Evolutionary conservation across 2,329 filamentous ascomycete species (phyloP).

Genomic region (Colletotrichum navitas): DNA sequence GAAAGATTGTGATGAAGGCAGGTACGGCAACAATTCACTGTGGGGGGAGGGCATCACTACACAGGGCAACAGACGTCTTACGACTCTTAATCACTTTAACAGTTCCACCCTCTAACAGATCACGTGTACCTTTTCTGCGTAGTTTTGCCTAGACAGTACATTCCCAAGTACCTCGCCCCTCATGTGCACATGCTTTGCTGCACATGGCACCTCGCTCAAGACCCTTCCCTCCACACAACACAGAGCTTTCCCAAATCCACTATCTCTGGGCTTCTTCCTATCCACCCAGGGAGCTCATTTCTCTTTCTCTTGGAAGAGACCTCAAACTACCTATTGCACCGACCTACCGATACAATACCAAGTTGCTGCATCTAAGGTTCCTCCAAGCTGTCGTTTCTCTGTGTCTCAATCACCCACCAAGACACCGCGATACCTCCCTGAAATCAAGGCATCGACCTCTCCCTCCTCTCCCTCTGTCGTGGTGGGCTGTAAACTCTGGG

Average conservation of each 20-base stretch:
- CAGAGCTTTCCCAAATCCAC: conserved; percentile 30
- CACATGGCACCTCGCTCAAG: conserved; percentile 23
- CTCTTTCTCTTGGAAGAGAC: neutral
- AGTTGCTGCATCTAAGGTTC: conserved; percentile 10
- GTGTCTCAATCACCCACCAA: conserved; percentile 16
- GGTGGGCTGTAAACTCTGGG: conserved; percentile 36
- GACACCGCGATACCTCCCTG: conserved; percentile 1
- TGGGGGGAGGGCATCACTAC: conserved; percentile 8
- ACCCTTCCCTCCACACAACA: conserved; percentile 23
- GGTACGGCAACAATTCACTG: conserved; percentile 13
- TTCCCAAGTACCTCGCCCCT: conserved; percentile 33
- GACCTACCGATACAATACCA: conserved; percentile 3
- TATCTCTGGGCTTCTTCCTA: neutral
- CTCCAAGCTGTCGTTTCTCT: neutral
- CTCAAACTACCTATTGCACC: neutral
- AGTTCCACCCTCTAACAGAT: conserved; percentile 8
- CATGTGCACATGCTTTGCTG: conserved; percentile 37
- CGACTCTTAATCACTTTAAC: conserved; percentile 32
- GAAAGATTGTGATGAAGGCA: conserved; percentile 8
- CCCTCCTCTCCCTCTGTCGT: neutral
- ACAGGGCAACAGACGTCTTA: conserved; percentile 3
- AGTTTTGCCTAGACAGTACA: conserved; percentile 1
- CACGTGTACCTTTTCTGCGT: conserved; percentile 5
- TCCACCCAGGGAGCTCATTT: neutral
- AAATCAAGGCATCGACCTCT: neutral